phyloP scores from a whole-genome alignment of 345 rosid species.

The Rhodamnia rubescens region DNA sequence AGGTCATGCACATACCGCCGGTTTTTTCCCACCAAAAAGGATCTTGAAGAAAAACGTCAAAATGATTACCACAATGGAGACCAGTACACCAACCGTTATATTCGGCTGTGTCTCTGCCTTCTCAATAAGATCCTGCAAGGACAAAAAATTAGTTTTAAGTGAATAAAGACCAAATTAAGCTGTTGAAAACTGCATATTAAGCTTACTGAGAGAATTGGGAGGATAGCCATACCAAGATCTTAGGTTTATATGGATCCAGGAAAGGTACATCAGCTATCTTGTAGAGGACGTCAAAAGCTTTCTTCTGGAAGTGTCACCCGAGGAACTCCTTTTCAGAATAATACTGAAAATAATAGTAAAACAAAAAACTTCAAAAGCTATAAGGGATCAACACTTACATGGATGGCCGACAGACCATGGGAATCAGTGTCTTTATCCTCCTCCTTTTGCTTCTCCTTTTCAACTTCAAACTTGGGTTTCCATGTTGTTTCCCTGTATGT shows the following conservation, averaged over 20 bases:
- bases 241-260: constrained; percentile 10
- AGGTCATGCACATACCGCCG: neutral
- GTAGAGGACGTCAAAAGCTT: constrained; percentile 13
- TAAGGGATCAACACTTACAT: constrained; percentile 9
- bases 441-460: constrained; percentile 30
- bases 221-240: constrained; percentile 7
- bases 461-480: constrained; percentile 38
- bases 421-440: constrained; percentile 22
- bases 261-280: constrained; percentile 13
- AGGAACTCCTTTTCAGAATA: neutral
- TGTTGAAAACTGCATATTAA: neutral
- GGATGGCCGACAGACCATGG: constrained; percentile 21
- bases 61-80: constrained; percentile 18
- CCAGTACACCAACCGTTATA: constrained; percentile 22
- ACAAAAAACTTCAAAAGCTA: neutral
- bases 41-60: constrained; percentile 15
- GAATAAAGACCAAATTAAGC: neutral
- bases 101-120: constrained; percentile 50
- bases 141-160: neutral
- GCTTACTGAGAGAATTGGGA: neutral
- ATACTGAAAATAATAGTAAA: neutral
- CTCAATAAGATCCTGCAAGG: constrained; percentile 28
- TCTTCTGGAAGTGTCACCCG: constrained; percentile 6
- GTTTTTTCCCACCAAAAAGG: constrained; percentile 31
- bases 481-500: constrained; percentile 21